Evolutionary conservation across 1,284 basidiomycete species (phyloP), one percentile per base, ranked within the genome.

Genomic region (Puccinia horiana): DNA sequence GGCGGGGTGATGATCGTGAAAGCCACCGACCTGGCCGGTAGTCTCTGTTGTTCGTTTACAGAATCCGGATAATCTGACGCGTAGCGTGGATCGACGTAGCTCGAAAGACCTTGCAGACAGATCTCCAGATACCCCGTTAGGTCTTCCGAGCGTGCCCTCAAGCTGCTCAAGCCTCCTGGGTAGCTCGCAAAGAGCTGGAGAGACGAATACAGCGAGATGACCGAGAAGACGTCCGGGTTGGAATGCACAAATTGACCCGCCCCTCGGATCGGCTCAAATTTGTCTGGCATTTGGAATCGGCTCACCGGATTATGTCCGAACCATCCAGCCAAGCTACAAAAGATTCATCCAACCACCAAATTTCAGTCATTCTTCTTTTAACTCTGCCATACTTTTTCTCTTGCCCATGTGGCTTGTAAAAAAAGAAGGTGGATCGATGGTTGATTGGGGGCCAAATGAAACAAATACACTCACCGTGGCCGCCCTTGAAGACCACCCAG

Each of bases 171-270:
- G 58, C 70, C 83, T 73, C 40, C 81, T 29, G 42, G 83, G 56
- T 80, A 78, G 75, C 61, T 84, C 83, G 92, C 89, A 88, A 96
- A 93, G n/a, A 93, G 87, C 85, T 93, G 90, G 40, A 97, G 89
- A 56, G 93, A 92, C 2, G 94, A 93, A 32, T 94, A 89, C 11
- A 97, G 90, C 3, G 94, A 90, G 81, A 92, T 92, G 1, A 93
- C 90, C 70, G 92, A 91, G 82, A 99, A 89, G 58, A 93, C 91
- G 82, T 91, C 92, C 2, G 96, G 95, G 88, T 97, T 98, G 40
- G 95, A 97, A 87, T 96, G 93, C 86, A 98, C 95, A 89, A 93
- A 98, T 44, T 96, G 96, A 86, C 94, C 93, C 0, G 97, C 97
- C 72, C 96, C 96, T 14, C 89, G 89, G 82, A 94, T 93, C 2